Percentiles rank a stretch among this genome's conserved stretches.
phyloP scores from a whole-genome alignment of 2,329 filamentous ascomycete species.

The Dothideomycetes sp. region DNA sequence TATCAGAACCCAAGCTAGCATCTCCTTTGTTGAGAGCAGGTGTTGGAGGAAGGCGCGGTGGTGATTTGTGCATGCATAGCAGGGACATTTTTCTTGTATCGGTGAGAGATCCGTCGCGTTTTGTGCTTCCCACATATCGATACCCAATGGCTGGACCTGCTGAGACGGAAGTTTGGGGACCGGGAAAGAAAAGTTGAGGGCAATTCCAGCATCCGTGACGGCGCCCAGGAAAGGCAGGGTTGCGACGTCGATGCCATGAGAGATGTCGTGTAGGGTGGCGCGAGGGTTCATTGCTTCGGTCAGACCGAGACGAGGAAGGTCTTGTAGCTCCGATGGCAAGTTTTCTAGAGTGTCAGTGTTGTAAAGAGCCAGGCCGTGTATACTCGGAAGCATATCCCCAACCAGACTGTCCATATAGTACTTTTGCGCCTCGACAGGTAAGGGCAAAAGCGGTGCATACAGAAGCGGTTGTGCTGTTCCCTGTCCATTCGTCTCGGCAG shows the following conservation, averaged over 20 bases:
- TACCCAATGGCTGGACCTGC: slow-evolving; percentile 48
- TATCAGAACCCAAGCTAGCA: slow-evolving; percentile 89
- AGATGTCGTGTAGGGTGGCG: slow-evolving; percentile 64
- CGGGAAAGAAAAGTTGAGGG: slow-evolving; percentile 70
- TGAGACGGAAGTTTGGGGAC: slow-evolving; percentile 17
- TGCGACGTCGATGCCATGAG: slow-evolving; percentile 70
- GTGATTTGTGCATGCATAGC: slow-evolving; percentile 76
- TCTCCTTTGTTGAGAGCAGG: slow-evolving; percentile 81
- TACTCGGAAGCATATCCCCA: slow-evolving; percentile 47
- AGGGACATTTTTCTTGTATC: slow-evolving; percentile 56
- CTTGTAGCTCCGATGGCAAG: slow-evolving; percentile 50
- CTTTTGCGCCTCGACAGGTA: slow-evolving; percentile 65
- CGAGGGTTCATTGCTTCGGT: slow-evolving; percentile 63
- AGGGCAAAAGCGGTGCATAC: slow-evolving; percentile 60
- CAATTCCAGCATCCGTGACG: slow-evolving; percentile 76
- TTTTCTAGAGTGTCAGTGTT: slow-evolving; percentile 60
- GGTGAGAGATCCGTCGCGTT: slow-evolving; percentile 57
- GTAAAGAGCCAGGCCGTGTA: slow-evolving; percentile 71
- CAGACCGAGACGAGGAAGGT: slow-evolving; percentile 66
- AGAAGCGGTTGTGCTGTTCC: slow-evolving; percentile 38
- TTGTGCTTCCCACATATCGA: slow-evolving; percentile 63
- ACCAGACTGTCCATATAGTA: slow-evolving; percentile 69
- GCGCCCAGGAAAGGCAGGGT: slow-evolving; percentile 65
- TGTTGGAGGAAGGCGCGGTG: slow-evolving; percentile 84
- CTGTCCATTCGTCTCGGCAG: background rate